Conservation (phyloP, 345 rosid genomes). For the Eucalyptus rudis region DNA sequence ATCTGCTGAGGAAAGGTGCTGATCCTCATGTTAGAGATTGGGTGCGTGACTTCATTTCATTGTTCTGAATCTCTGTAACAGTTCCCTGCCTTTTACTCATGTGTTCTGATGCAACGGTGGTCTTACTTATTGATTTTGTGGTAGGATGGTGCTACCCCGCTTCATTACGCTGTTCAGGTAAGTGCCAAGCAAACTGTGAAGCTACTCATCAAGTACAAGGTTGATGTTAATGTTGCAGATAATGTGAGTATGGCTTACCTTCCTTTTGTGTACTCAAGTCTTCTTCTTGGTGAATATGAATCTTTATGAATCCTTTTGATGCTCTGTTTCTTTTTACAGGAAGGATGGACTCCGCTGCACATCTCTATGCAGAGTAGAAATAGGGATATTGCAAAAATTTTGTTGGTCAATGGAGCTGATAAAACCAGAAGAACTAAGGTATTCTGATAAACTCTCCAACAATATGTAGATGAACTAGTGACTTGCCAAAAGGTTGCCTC, state of each 20-base stretch:
- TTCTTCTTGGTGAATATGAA: neutral
- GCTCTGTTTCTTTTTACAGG: constrained; percentile 21
- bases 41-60: constrained; percentile 26
- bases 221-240: constrained; percentile 52
- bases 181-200: constrained; percentile 70
- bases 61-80: neutral
- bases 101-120: neutral
- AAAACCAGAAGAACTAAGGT: constrained; percentile 79
- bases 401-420: constrained; percentile 75
- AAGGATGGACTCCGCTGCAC: constrained; percentile 96
- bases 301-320: neutral
- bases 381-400: constrained; percentile 57
- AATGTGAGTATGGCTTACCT: constrained; percentile 18
- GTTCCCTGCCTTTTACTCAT: neutral
- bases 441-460: neutral
- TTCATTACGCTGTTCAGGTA: constrained; percentile 90
- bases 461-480: neutral
- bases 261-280: neutral
- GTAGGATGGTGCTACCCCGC: constrained; percentile 81
- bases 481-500: neutral
- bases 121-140: neutral
- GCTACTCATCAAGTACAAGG: constrained; percentile 53
- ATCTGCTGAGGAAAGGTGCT: constrained; percentile 88
- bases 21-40: constrained; percentile 63
- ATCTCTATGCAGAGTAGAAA: constrained; percentile 82